Conservation (phyloP, 805 yeast genomes). For the Wickerhamiella cacticola region DNA sequence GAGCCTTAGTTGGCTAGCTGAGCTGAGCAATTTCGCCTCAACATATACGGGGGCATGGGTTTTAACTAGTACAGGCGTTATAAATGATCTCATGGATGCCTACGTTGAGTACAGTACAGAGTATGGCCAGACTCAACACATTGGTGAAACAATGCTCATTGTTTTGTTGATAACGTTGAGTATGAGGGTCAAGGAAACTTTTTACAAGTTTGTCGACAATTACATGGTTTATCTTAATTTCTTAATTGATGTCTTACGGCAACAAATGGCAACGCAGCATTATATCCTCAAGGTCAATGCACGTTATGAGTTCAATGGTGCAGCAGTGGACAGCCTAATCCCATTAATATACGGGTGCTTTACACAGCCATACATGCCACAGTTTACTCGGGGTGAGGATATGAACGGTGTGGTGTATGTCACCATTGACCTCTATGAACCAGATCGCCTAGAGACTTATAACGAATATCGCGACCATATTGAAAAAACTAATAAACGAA, state of each 20-base stretch:
- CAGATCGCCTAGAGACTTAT: background rate
- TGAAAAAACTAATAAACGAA: background rate
- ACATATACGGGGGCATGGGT: constrained; percentile 7
- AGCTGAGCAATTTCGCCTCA: background rate
- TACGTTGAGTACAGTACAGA: background rate
- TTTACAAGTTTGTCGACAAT: background rate
- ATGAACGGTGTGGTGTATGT: background rate
- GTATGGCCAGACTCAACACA: background rate
- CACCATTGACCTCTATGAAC: background rate
- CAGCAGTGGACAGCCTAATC: background rate
- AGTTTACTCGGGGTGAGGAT: background rate
- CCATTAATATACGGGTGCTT: background rate
- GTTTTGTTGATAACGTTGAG: background rate
- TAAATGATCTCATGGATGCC: constrained; percentile 2
- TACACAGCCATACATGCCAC: constrained; percentile 8
- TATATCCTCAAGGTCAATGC: constrained; percentile 1
- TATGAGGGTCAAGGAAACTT: constrained; percentile 2
- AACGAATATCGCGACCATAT: background rate
- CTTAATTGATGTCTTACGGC: background rate
- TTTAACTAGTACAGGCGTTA: background rate
- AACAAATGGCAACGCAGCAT: background rate
- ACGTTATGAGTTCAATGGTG: constrained; percentile 5
- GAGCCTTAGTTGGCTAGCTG: background rate
- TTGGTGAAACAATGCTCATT: background rate
- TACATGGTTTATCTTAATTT: background rate